Evolutionary conservation across 352 stramenopile species (phyloP).

Genomic region (Globisporangium orthogonon): DNA sequence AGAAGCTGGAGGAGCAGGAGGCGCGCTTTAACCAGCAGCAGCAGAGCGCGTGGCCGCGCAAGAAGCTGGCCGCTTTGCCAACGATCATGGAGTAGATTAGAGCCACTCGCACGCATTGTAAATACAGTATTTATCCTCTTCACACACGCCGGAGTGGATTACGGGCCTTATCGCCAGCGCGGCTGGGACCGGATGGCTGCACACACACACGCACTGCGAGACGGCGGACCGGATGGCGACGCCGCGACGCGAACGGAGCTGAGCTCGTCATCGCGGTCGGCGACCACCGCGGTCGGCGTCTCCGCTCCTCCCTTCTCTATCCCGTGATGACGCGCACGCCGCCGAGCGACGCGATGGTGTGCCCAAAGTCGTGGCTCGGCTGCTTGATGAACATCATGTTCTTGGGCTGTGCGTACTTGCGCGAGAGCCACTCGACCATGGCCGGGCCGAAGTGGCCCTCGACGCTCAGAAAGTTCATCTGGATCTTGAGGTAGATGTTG

Average conservation of each 20-base stretch:
- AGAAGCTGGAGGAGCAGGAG: conserved; percentile 78
- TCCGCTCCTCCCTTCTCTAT: conserved; percentile 11
- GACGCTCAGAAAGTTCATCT: conserved; percentile 90
- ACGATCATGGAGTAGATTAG: conserved; percentile 39
- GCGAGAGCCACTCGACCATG: conserved; percentile 90
- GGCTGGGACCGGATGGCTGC: too few species aligned
- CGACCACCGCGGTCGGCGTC: too few species aligned
- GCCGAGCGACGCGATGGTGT: conserved; percentile 89
- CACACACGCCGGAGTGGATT: not conserved
- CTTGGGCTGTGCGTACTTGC: conserved; percentile 87
- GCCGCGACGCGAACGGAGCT: not conserved
- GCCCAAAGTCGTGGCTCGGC: conserved; percentile 91
- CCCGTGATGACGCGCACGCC: conserved; percentile 91
- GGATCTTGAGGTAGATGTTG: conserved; percentile 93
- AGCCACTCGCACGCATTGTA: not conserved
- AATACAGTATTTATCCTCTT: not conserved
- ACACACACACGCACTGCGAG: too few species aligned
- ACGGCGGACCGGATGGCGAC: not conserved
- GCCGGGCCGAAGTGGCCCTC: conserved; percentile 82
- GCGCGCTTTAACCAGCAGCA: conserved; percentile 48
- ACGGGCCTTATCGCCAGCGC: too few species aligned
- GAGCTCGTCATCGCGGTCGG: not conserved
- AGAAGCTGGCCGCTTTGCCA: conserved; percentile 32
- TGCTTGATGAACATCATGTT: conserved; percentile 97
- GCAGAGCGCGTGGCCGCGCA: conserved; percentile 24